phyloP scores from a whole-genome alignment of 768 basidiomycete genomes.

The Pleurotus tuber-regium region DNA sequence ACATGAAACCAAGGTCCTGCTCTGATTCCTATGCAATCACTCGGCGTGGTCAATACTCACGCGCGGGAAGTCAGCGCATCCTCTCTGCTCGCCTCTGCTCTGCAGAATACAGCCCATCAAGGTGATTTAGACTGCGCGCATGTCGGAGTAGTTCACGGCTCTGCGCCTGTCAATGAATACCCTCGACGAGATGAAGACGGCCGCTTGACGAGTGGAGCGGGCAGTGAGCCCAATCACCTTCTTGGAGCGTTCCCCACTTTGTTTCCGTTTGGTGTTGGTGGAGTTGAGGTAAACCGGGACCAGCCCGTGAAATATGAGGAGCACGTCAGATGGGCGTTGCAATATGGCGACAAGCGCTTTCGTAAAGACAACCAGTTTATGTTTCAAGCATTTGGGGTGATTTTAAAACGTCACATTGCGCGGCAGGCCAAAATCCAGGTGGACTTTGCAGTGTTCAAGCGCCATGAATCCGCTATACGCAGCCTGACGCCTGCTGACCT shows the following conservation, averaged over 20 bases:
- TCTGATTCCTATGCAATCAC: too few species aligned
- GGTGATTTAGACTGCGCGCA: neutral
- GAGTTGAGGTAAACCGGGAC: slow-evolving; percentile 6
- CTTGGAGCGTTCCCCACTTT: slow-evolving; percentile 12
- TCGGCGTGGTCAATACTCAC: too few species aligned
- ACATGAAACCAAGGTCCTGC: too few species aligned
- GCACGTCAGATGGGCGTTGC: slow-evolving; percentile 22
- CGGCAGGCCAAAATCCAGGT: slow-evolving; percentile 32
- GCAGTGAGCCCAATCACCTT: slow-evolving; percentile 6
- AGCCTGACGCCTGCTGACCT: slow-evolving; percentile 28
- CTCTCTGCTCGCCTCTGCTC: too few species aligned
- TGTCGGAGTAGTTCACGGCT: neutral
- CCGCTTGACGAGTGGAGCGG: neutral
- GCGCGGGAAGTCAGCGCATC: too few species aligned
- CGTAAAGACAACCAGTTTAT: slow-evolving; percentile 24
- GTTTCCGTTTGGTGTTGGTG: slow-evolving; percentile 17
- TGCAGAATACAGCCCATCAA: neutral
- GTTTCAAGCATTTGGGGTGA: slow-evolving; percentile 25
- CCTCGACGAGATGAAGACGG: neutral
- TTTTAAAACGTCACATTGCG: slow-evolving; percentile 23
- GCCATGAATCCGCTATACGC: slow-evolving; percentile 18
- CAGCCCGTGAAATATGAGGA: slow-evolving; percentile 11
- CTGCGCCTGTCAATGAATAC: neutral
- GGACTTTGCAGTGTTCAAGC: slow-evolving; percentile 18
- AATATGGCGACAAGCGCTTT: slow-evolving; percentile 27